Base-by-base conservation (phyloP, 1,284 basidiomycete species). In the Coniferiporia sulphurascens region DNA sequence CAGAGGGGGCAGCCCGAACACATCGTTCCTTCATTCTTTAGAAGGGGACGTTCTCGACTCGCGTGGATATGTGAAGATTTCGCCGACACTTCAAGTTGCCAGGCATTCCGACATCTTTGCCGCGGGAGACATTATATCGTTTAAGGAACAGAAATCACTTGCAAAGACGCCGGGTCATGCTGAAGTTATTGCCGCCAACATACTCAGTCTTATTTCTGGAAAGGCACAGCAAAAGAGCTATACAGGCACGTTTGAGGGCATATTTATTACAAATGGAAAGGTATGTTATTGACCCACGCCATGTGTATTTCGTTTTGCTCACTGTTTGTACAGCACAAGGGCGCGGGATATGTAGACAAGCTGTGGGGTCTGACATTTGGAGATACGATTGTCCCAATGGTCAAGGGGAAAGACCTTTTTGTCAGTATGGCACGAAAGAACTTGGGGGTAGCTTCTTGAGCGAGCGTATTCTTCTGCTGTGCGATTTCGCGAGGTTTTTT, bases 241-340 rank as follows among this genome's bases (percentile, higher is more conserved):
- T 69, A 77, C 78, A 56, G 81, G 82, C 15, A 70, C 71, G 19
- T 58, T 67, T 0, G 85, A 87, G 68, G 61, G 81, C 59, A 83
- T 87, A 50, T 45, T 80, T 21, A 66, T 87, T 56, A 82, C 84
- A 8, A 77, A 81, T 59, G 86, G 86, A 57, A 82, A 74, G 78
- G 85, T 85, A 55, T 6, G 64, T 13, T 12, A 12, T 49, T 19
- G 10, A 10, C 56, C n/a, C 3, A 13, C 38, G 32, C 38, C 32
- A 34, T 22, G 17, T 17, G 17, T 13, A 15, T 35, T 52, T 43
- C 9, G 12, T 22, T 12, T 22, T 48, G 32, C 9, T 41, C 38
- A 15, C 27, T 4, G 52, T 55, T 36, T 22, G 10, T 49, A 13
- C 44, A 64, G 63, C 34, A 44, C 13, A 56, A 63, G 15, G 65